Evolutionary conservation across 371 early-diverging fungal species (phyloP).

Genomic region (Nematocida major): DNA sequence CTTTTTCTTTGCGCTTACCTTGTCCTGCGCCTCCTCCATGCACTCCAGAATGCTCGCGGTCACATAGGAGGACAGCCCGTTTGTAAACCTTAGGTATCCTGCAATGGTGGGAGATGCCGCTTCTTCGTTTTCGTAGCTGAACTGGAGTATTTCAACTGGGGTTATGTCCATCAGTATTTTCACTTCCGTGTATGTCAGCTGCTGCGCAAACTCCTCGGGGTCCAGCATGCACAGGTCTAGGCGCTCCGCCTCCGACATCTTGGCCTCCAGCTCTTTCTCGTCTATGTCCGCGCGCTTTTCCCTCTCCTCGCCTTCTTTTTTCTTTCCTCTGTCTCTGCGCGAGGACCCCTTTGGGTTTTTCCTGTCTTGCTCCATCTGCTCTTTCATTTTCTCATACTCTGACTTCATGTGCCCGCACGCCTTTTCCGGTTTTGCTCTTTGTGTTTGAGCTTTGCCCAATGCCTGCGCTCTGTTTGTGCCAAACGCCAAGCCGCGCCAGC

Average conservation of each 20-base stretch:
- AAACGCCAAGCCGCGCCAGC: no score
- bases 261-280: neutral
- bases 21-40: neutral
- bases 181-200: slow-evolving; percentile 26
- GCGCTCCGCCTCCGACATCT: slow-evolving; percentile 43
- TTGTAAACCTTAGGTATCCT: slow-evolving; percentile 38
- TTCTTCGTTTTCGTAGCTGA: slow-evolving; percentile 8
- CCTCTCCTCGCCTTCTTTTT: neutral
- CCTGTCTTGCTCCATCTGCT: neutral
- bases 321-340: neutral
- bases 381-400: slow-evolving; percentile 45
- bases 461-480: neutral
- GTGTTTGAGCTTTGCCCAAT: neutral
- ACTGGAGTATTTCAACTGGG: slow-evolving; percentile 47
- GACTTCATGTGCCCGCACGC: slow-evolving; percentile 10
- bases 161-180: slow-evolving; percentile 23
- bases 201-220: neutral
- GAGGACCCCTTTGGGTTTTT: neutral
- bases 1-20: neutral
- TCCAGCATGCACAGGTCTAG: slow-evolving; percentile 16
- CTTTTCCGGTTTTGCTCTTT: neutral
- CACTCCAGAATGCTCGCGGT: slow-evolving; percentile 4
- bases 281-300: slow-evolving; percentile 10
- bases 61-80: slow-evolving; percentile 30
- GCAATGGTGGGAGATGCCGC: slow-evolving; percentile 9